Evolutionary conservation across 495 filamentous ascomycete species (phyloP).

Genomic region (Pyrenopolyporus hunteri): DNA sequence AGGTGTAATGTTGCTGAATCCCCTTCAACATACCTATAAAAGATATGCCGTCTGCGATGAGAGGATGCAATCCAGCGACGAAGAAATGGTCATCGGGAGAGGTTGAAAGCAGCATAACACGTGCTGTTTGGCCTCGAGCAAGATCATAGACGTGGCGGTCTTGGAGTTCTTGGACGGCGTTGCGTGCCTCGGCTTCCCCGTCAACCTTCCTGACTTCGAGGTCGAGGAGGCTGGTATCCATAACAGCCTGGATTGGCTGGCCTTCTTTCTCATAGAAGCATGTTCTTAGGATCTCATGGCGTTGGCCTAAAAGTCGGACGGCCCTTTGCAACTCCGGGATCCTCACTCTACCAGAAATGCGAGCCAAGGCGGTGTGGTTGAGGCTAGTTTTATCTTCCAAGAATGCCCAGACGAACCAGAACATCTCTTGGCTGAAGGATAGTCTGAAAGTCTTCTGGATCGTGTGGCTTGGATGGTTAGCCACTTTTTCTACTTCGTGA

Average conservation of each 20-base stretch:
- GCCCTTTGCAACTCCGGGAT: slow-evolving; percentile 36
- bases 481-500: neutral
- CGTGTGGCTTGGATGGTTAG: neutral
- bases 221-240: neutral
- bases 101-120: no score
- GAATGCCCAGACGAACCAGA: slow-evolving; percentile 41
- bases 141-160: no score
- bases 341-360: slow-evolving; percentile 38
- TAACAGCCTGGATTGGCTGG: neutral
- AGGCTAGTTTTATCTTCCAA: slow-evolving; percentile 44
- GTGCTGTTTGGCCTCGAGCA: no score
- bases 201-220: neutral
- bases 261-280: slow-evolving; percentile 44
- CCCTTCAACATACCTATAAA: no score
- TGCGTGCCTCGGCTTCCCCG: neutral
- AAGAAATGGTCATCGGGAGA: no score
- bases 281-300: slow-evolving; percentile 52
- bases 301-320: slow-evolving; percentile 31
- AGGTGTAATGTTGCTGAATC: no score
- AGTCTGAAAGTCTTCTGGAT: neutral
- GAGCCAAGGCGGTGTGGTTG: slow-evolving; percentile 42
- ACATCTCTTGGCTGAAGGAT: slow-evolving; percentile 31
- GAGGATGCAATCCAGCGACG: no score
- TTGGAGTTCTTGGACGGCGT: no score
- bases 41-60: no score